Base-by-base conservation (phyloP, 1,139 yeast genomes). In the Ogataea hybrid region DNA sequence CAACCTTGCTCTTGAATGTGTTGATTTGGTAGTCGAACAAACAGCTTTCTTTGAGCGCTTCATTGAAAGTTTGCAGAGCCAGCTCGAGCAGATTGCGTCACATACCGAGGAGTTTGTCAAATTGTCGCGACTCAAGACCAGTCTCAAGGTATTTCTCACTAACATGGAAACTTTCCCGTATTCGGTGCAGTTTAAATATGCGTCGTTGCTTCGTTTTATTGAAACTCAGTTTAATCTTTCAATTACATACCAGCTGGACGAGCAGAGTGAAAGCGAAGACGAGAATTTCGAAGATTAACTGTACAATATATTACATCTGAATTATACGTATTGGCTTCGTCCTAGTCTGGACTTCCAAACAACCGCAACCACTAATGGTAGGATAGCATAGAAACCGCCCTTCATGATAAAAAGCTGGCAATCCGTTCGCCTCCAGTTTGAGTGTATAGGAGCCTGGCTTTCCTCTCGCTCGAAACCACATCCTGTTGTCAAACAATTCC, bases 401-500 rank as follows among this genome's bases (percentile, higher is more conserved):
- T 11, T 31, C 27, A 22, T 45, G 39, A 31, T 43, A 51, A 7
- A 43, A 27, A 8, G 34, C 48, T 11, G 30, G 35, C 7, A 27
- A 6, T 11, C 42, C 42, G 25, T 33, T 25, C 12, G 32, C 15
- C 11, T 23, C 37, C 23, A 33, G 22, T 17, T 21, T 16, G n/a
- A 50, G 27, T 4, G 21, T 30, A 32, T 44, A 48, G 4, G 23
- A 9, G 18, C 48, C 48, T 5, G 30, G 32, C 6, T 7, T 9
- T 6, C 41, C 41, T n/a, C 32, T 16, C 7, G 29, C 37, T 3
- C 64, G 49, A 11, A 72, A 29, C 69, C 71, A 67, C 46, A 62
- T 64, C 33, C 77, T 50, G 30, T 63, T 54, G 44, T 71, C 76
- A 44, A 67, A 70, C 3, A 61, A 44, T 0, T 51, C 34, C 75